A percentile compares a stretch with the other conserved stretches of the same genome.
Evolutionary conservation across 108 stramenopile genomes (phyloP).

Genomic region (Cyclotella choctawhatcheeana): DNA sequence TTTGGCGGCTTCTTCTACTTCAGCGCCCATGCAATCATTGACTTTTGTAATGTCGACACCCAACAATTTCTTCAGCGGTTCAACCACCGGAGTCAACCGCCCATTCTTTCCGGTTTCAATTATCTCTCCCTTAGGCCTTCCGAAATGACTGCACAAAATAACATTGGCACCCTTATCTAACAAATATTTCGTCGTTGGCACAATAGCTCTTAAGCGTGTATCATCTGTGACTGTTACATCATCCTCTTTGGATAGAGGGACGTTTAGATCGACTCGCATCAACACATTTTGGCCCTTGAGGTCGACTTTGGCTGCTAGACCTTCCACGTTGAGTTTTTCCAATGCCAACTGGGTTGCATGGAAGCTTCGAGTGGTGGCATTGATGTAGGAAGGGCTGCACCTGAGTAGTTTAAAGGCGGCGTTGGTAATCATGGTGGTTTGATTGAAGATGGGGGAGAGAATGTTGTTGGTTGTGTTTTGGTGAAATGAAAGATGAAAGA

Average conservation of each 20-base stretch:
- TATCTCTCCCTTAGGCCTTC: slow-evolving; percentile 92
- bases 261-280: slow-evolving; percentile 91
- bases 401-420: too few species aligned
- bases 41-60: slow-evolving; percentile 72
- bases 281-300: slow-evolving; percentile 81
- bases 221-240: slow-evolving; percentile 85
- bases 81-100: slow-evolving; percentile 47
- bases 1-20: slow-evolving; percentile 86
- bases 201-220: slow-evolving; percentile 81
- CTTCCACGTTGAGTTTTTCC: too few species aligned
- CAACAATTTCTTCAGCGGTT: slow-evolving; percentile 64
- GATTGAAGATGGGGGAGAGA: too few species aligned
- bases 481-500: too few species aligned
- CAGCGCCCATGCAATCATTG: slow-evolving; percentile 89
- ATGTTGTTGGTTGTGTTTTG: too few species aligned
- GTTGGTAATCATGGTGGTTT: too few species aligned
- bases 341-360: too few species aligned
- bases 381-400: too few species aligned
- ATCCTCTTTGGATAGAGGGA: slow-evolving; percentile 83
- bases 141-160: slow-evolving; percentile 86
- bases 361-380: too few species aligned
- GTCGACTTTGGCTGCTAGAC: too few species aligned
- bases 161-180: slow-evolving; percentile 89
- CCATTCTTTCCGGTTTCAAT: too few species aligned
- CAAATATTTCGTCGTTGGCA: slow-evolving; percentile 87